These are phyloP conservation scores for Crassisporium funariophilum DNA, from an alignment of 768 basidiomycete genomes.

Conservation along the genomic window DNA sequence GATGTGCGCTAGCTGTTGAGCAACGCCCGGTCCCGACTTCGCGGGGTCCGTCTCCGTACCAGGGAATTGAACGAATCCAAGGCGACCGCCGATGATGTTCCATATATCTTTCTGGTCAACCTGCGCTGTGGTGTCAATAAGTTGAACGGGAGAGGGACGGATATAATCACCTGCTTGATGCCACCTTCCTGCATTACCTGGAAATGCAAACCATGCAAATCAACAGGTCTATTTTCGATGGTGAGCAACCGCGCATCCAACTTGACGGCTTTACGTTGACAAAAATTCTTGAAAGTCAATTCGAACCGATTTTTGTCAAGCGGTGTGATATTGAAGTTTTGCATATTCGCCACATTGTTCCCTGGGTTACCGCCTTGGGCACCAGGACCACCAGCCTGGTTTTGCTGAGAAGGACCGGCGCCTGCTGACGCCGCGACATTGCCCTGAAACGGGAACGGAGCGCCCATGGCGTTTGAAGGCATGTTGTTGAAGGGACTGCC, in stretches of 20 bases:
- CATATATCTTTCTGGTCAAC: slow-evolving; percentile 59
- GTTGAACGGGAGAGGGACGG: background rate
- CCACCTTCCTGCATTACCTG: slow-evolving; percentile 65
- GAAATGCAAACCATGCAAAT: slow-evolving; percentile 59
- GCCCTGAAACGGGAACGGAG: slow-evolving; percentile 16
- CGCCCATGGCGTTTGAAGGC: slow-evolving; percentile 13
- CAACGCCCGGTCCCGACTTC: slow-evolving; percentile 62
- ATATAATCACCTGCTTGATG: slow-evolving; percentile 40
- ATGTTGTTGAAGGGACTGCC: slow-evolving; percentile 12
- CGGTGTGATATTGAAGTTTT: slow-evolving; percentile 8
- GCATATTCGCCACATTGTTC: slow-evolving; percentile 5
- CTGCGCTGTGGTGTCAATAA: slow-evolving; percentile 32
- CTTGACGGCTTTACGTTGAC: slow-evolving; percentile 40
- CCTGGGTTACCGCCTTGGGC: slow-evolving; percentile 6
- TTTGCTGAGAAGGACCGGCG: slow-evolving; percentile 18
- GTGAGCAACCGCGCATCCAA: slow-evolving; percentile 43
- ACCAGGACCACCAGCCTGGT: slow-evolving; percentile 2
- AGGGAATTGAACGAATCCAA: slow-evolving; percentile 69
- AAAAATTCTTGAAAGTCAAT: slow-evolving; percentile 49
- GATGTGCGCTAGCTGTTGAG: slow-evolving; percentile 57
- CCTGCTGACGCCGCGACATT: slow-evolving; percentile 6
- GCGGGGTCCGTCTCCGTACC: slow-evolving; percentile 61
- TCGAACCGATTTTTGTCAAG: slow-evolving; percentile 56
- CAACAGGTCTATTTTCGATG: slow-evolving; percentile 58
- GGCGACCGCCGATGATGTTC: slow-evolving; percentile 65